Base-by-base conservation (phyloP, 192 early-diverging fungal species). In the Backusella liffmaniae region DNA sequence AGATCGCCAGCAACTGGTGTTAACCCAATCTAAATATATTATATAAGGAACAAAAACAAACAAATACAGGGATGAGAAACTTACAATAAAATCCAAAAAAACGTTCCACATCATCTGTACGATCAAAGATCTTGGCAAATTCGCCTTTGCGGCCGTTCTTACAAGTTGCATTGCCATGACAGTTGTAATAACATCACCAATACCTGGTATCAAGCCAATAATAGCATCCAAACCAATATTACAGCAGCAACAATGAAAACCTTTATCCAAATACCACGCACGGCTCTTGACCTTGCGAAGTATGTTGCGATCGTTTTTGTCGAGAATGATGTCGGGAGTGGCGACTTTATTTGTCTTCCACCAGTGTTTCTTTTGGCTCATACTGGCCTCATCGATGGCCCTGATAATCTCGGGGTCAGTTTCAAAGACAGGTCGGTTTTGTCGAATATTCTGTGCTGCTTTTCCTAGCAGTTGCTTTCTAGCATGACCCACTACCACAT, bases 1-100 rank as follows among this genome's bases (percentile, higher is more conserved):
- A 88, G 9, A 73, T 89, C 88, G 15, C 88, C 88, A 1, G 85
- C 21, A 5, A 89, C 10, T 10, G 88, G 88, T 23, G 84, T 73
- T 21, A 89, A n/a, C 1, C 88, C 86, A 35, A 86, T 37, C 88
- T 89, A 80, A 12, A 13, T 9, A 32, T 13, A n/a, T 9, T 23
- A 32, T 59, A 29, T 62, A 62, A 62, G 56, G 56, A 62, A 13
- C 56, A 41, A 12, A 29, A 37, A 32, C 21, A 37, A 68, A 21
- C 4, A 34, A 37, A 3, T 10, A 49, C 6, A 68, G 23, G 4
- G 34, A 10, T 51, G 18, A 32, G 3, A 39, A 36, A 62, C 49
- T 51, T 85, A 86, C 88, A 36, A 77, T 49, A 79, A 86, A 89
- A 77, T 89, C 88, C 69, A 89, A 16, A 15, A 67, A 75, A 4